Conservation (phyloP, 768 basidiomycete species). For the Suillus subalutaceus region DNA sequence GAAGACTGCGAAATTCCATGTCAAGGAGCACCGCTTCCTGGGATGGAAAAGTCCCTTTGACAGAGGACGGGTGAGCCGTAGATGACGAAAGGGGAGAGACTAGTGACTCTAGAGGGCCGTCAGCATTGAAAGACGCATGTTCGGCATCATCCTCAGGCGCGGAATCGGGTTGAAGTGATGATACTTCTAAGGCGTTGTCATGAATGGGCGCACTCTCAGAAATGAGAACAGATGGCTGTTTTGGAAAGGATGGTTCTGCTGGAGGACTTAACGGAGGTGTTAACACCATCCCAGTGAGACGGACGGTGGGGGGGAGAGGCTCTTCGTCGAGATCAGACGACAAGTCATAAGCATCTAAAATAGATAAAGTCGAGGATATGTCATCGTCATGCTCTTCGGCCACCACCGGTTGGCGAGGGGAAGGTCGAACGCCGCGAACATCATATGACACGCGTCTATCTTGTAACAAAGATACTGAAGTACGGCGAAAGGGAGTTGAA, state of each 20-base stretch:
- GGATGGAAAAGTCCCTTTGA: not conserved
- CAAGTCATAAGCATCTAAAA: slow-evolving; percentile 23
- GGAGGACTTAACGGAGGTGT: not conserved
- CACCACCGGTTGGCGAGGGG: slow-evolving; percentile 12
- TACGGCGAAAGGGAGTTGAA: slow-evolving; percentile 2
- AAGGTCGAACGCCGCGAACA: slow-evolving; percentile 14
- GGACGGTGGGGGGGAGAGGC: slow-evolving; percentile 12
- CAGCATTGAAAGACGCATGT: not conserved
- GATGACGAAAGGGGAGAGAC: not conserved
- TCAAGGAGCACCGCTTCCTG: not conserved
- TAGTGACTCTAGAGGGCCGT: not conserved
- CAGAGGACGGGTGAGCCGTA: not conserved
- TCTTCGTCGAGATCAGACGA: slow-evolving; percentile 14
- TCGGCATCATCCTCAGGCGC: not conserved
- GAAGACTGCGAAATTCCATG: not conserved
- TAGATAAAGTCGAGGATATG: slow-evolving; percentile 18
- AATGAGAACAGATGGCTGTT: not conserved
- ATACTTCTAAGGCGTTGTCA: not conserved
- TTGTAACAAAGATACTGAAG: slow-evolving; percentile 13
- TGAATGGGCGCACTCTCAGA: not conserved
- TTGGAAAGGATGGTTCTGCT: not conserved
- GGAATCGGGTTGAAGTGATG: not conserved
- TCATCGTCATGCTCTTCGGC: slow-evolving; percentile 24
- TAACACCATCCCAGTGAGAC: not conserved
- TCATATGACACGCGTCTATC: slow-evolving; percentile 20